Percentiles rank a stretch among this genome's conserved stretches.
Evolutionary conservation across 2,329 filamentous ascomycete species (phyloP).

Genomic region (Aspergillus fijiensis): DNA sequence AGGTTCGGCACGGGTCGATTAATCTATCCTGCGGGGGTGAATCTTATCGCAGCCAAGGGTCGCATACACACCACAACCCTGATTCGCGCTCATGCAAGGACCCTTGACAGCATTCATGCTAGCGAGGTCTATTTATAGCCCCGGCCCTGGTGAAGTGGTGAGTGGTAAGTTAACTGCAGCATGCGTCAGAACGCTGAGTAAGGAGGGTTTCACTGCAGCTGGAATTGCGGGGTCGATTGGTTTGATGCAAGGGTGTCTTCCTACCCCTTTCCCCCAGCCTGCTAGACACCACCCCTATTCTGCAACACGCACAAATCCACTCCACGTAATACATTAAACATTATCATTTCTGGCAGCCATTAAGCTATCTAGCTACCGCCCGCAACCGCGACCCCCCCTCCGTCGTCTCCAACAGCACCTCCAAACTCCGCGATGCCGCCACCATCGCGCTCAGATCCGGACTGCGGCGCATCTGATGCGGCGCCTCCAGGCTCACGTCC

Average conservation of each 20-base stretch:
- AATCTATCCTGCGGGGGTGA: background rate
- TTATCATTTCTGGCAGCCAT: background rate
- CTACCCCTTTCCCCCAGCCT: too few relatives aligned
- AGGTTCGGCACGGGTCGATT: background rate
- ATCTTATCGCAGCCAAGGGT: too few relatives aligned
- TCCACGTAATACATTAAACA: background rate
- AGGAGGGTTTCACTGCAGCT: background rate
- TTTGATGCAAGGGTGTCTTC: too few relatives aligned
- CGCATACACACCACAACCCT: background rate
- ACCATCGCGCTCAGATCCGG: constrained; percentile 25
- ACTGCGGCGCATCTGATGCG: constrained; percentile 10
- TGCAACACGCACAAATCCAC: too few relatives aligned
- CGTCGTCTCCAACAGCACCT: constrained; percentile 24
- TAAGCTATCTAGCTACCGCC: background rate
- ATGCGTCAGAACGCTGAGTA: background rate
- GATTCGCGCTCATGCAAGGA: background rate
- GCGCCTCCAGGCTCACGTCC: constrained; percentile 19
- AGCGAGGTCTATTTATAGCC: background rate
- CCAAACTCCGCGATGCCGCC: constrained; percentile 22
- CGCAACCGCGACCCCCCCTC: constrained; percentile 19
- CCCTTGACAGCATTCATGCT: background rate
- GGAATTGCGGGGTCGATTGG: background rate
- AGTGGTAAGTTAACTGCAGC: background rate
- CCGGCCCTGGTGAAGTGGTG: background rate
- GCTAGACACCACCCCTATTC: too few relatives aligned